Base-by-base conservation (phyloP, 768 basidiomycete species). In the Trametes maxima region DNA sequence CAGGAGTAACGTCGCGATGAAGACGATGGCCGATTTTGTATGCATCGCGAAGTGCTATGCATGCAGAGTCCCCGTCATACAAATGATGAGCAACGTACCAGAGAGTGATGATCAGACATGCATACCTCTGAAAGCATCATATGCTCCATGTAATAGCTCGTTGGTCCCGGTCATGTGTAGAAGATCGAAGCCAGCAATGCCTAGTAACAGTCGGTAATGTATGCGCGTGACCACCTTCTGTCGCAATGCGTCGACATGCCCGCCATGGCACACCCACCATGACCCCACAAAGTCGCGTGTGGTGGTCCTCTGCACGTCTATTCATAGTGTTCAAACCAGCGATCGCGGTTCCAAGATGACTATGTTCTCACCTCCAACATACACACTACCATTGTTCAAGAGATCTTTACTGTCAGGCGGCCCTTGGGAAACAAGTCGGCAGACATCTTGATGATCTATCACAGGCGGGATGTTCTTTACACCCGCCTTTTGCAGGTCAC, bases 171-270 rank as follows among this genome's bases (percentile, higher is more conserved):
- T 40, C 14, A 63, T 44, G 11, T 52, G 19, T n/a, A 45, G 21
- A 11, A 63, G 40, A 1, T 24, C 17, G 24, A 52, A 53, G 5
- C 62, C 62, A 3, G 52, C 62, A 13, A 57, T 22, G 13, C 49
- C 45, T 2, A 47, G 22, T 2, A 56, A n/a, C 11, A 63, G 33
- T 13, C 62, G 40, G 22, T 63, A 57, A 17, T 63, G 62, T 2
- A 52, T 21, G 16, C 50, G 56, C 5, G 21, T 19, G 17, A 44
- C n/a, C 21, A 57, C 24, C n/a, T 25, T 24, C 22, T 17, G 16
- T 11, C 22, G 43, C n/a, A 39, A 12, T 3, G 13, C 13, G 8
- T 14, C n/a, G 1, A 52, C 22, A 11, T 14, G 12, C 5, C 48
- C 48, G n/a, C n/a, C n/a, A n/a, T n/a, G n/a, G 17, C 48, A 50